Evolutionary conservation across 768 basidiomycete species (phyloP), one percentile per base, ranked within the genome.

Genomic region (Mycena floridula): DNA sequence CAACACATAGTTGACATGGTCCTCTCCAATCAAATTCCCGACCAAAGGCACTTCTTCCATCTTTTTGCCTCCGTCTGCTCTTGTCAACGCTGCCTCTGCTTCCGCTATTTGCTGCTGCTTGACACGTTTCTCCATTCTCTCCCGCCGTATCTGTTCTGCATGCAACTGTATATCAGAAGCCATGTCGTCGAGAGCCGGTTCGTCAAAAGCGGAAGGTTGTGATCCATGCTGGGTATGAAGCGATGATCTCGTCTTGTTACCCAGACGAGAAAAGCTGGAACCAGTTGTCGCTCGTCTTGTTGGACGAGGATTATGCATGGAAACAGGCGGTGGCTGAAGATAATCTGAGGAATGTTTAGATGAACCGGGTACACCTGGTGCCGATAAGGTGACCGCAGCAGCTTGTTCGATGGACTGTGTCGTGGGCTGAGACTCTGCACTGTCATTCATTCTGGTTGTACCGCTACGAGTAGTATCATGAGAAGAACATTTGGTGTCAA

Each of bases 11-110:
- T 99, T 99, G 63, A 87, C 94, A 65, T 99, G 96, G 56, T 82
- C 95, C 61, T 97, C 94, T n/a, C 92, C 90, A 51, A 99, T 96
- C 53, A 98, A 67, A 61, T 98, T 98, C 1, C 96, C 96, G 0
- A 97, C 89, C 11, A 94, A 66, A 4, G 85, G 83, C 23, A 76
- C 67, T 40, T 81, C 80, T 16, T 75, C 72, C 36, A 59, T 64
- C 30, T 21, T 54, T 43, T 44, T 37, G 50, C 46, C 41, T 55
- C 51, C 43, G n/a, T n/a, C n/a, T 35, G 13, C 32, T 4, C 32
- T 13, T 5, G 50, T 45, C 45, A 48, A 20, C 59, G 55, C 81
- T 40, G 81, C 61, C 5, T 72, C 77, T 5, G 75, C 79, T 59
- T 80, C 82, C 1, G 75, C 79, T 49, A 79, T 78, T 49, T 74